Conservation (phyloP, 2,329 filamentous ascomycete genomes). For the Arthrobotrys pseudoclavata region DNA sequence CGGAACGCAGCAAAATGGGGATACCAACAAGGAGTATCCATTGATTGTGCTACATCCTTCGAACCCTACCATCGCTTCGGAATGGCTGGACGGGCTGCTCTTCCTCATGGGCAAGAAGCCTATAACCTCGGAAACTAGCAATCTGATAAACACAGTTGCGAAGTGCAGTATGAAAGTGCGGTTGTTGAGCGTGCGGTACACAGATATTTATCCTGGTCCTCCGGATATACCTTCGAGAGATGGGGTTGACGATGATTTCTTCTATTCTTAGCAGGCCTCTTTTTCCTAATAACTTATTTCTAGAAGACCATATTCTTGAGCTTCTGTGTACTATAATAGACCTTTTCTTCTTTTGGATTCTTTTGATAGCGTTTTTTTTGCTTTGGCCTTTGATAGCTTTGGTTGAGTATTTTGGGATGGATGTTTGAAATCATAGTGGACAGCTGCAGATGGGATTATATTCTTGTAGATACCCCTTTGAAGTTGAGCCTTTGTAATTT, state of each 20-base stretch:
- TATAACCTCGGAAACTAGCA: conserved; percentile 96
- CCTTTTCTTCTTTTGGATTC: conserved; percentile 25
- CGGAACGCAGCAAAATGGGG: conserved; percentile 64
- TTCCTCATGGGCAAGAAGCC: conserved; percentile 96
- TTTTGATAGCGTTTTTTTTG: conserved; percentile 34
- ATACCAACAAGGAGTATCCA: conserved; percentile 74
- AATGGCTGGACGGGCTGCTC: conserved; percentile 95
- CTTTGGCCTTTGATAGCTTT: conserved; percentile 19
- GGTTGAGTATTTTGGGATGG: conserved; percentile 15
- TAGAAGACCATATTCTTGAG: conserved; percentile 5
- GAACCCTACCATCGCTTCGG: conserved; percentile 85
- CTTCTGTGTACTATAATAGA: conserved; percentile 56
- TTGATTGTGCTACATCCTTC: conserved; percentile 86
- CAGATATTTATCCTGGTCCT: conserved; percentile 76
- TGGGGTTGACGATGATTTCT: conserved; percentile 85
- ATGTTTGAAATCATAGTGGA: conserved; percentile 7
- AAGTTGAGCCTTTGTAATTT: conserved; percentile 1
- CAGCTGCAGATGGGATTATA: conserved; percentile 21
- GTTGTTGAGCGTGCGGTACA: conserved; percentile 89
- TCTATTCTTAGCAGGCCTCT: conserved; percentile 51
- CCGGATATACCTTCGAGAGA: conserved; percentile 84
- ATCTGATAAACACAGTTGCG: conserved; percentile 84
- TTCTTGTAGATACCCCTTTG: conserved; percentile 54
- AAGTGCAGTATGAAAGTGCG: conserved; percentile 95
- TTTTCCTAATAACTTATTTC: conserved; percentile 13